Percentiles rank a stretch among this genome's conserved stretches.
Conservation (phyloP, 257 asterid species). For the Solanum tarapatanum region DNA sequence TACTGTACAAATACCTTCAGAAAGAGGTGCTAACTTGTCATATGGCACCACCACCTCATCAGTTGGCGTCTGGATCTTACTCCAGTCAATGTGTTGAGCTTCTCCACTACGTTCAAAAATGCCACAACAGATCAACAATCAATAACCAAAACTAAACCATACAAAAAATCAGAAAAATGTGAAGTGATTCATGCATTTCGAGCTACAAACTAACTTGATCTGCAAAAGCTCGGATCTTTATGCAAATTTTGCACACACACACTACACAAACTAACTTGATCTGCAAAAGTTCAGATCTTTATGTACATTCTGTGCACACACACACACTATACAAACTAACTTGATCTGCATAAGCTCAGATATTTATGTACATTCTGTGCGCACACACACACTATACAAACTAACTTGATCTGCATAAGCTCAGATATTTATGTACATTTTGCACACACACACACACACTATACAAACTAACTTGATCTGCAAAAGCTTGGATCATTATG, state of each 20-base stretch:
- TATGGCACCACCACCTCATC: slow-evolving; percentile 25
- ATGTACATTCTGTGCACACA: background rate
- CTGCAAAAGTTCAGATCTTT: background rate
- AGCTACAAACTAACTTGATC: background rate
- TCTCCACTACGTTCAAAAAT: slow-evolving; percentile 17
- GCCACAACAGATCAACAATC: background rate
- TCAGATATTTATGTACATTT: background rate
- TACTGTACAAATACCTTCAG: slow-evolving; percentile 48
- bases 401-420: background rate
- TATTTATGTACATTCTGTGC: background rate
- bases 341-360: background rate
- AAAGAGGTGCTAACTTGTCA: slow-evolving; percentile 51
- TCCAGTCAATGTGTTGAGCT: slow-evolving; percentile 29
- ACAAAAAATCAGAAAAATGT: background rate
- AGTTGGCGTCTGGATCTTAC: slow-evolving; percentile 35
- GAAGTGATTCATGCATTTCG: background rate
- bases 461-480: background rate
- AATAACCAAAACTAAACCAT: background rate
- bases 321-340: background rate
- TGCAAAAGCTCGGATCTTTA: background rate
- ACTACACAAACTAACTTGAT: background rate
- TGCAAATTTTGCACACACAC: background rate
- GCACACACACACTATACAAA: too few relatives aligned
- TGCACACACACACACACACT: background rate
- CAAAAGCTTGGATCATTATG: background rate